A percentile compares a stretch with the other conserved stretches of the same genome.
Conservation (phyloP, 164 flowering plant genomes). For the Litsea cubeba region DNA sequence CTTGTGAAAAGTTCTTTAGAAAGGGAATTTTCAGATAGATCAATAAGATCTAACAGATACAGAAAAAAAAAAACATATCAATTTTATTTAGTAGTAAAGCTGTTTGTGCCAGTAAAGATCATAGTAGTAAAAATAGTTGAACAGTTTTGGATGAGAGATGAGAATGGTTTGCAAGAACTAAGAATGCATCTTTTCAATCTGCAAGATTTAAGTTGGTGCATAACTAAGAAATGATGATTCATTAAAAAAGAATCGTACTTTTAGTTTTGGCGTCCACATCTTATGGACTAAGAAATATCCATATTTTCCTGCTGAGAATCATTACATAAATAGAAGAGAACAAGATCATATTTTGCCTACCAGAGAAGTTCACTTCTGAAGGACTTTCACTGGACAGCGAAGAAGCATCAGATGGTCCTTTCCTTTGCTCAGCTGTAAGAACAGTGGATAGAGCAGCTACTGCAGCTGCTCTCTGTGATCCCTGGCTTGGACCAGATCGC, state of each 20-base stretch:
- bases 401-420: conserved; percentile 45
- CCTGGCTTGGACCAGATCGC: conserved; percentile 43
- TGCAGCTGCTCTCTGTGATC: conserved; percentile 98
- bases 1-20: too few relatives aligned
- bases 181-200: too few relatives aligned
- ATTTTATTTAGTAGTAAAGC: too few relatives aligned
- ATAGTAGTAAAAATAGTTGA: too few relatives aligned
- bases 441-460: conserved; percentile 89
- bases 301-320: neutral
- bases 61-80: too few relatives aligned
- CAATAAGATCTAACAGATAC: too few relatives aligned
- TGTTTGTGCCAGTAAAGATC: too few relatives aligned
- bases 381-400: conserved; percentile 40
- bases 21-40: too few relatives aligned
- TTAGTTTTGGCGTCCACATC: neutral
- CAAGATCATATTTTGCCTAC: conserved; percentile 21
- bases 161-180: too few relatives aligned
- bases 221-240: neutral
- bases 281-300: neutral
- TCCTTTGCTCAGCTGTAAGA: conserved; percentile 80
- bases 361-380: conserved; percentile 25
- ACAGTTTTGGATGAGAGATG: too few relatives aligned
- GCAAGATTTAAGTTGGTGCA: neutral
- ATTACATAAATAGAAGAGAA: neutral
- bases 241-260: neutral